Percentiles rank a stretch among this genome's conserved stretches.
Conservation (phyloP, 179 eudicot species). For the Spergularia azorica region DNA sequence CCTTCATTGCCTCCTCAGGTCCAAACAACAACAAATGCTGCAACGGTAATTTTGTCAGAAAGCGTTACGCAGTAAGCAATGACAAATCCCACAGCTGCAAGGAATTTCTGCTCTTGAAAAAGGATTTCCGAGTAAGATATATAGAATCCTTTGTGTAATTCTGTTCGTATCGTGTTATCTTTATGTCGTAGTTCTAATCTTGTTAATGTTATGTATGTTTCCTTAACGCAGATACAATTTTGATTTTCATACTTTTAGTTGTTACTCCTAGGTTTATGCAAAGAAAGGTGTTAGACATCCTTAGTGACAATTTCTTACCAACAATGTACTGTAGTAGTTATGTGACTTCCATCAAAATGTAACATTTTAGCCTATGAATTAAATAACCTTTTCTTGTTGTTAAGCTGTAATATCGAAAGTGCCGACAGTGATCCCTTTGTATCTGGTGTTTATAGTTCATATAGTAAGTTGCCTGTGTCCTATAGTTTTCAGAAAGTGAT, state of each 20-base stretch:
- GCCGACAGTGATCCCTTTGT: neutral
- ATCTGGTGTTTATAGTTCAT: neutral
- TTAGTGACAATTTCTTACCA: neutral
- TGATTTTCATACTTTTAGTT: slow-evolving; percentile 2
- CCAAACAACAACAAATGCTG: slow-evolving; percentile 42
- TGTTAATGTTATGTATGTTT: slow-evolving; percentile 14
- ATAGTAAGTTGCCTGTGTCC: neutral
- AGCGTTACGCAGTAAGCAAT: slow-evolving; percentile 41
- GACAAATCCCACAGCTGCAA: neutral
- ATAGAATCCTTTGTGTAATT: slow-evolving; percentile 5
- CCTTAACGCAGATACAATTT: slow-evolving; percentile 10
- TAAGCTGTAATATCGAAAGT: neutral
- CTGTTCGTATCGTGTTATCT: neutral
- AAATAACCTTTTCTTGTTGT: neutral
- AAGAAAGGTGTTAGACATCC: slow-evolving; percentile 13
- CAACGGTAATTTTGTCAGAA: slow-evolving; percentile 45
- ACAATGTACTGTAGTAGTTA: slow-evolving; percentile 1
- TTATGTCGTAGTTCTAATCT: neutral
- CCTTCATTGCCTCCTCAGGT: slow-evolving; percentile 44
- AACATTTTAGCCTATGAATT: slow-evolving; percentile 12
- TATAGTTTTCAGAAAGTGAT: neutral
- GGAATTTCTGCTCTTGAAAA: neutral
- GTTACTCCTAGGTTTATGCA: slow-evolving; percentile 4
- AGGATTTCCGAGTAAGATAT: slow-evolving; percentile 19
- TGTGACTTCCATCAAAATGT: neutral